These are phyloP conservation scores for Flaveria robusta DNA, from an alignment of 129 eudicot species.

Conservation along the genomic window DNA sequence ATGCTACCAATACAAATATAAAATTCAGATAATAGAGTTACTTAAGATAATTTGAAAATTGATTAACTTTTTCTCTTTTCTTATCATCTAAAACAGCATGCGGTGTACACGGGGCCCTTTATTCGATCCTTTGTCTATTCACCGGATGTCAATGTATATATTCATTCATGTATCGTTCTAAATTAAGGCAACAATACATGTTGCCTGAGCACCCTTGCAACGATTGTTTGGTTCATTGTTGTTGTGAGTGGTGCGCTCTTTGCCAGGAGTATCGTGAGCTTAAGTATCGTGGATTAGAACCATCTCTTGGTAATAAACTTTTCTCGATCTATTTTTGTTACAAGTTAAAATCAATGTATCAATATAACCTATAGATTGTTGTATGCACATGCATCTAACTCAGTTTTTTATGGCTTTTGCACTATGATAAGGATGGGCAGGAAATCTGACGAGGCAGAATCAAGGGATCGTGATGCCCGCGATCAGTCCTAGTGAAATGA, in stretches of 20 bases:
- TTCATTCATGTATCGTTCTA: slow-evolving; percentile 50
- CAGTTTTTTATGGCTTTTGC: slow-evolving; percentile 11
- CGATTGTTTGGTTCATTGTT: slow-evolving; percentile 51
- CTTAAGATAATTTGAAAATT: too few relatives aligned
- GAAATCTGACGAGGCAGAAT: slow-evolving; percentile 41
- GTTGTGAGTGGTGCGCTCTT: slow-evolving; percentile 48
- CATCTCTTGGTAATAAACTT: slow-evolving; percentile 7
- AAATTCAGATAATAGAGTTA: too few relatives aligned
- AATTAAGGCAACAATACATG: slow-evolving; percentile 46
- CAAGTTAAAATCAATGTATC: slow-evolving; percentile 27
- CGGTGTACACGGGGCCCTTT: slow-evolving; percentile 49
- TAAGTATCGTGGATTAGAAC: slow-evolving; percentile 6
- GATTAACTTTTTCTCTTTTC: neutral
- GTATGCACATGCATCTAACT: neutral
- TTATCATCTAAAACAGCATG: slow-evolving; percentile 42
- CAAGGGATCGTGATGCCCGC: slow-evolving; percentile 54
- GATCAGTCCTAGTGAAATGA: slow-evolving; percentile 48
- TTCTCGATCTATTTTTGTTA: neutral
- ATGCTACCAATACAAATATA: too few relatives aligned
- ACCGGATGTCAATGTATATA: slow-evolving; percentile 47
- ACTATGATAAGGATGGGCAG: slow-evolving; percentile 54
- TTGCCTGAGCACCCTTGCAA: slow-evolving; percentile 43
- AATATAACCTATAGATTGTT: neutral
- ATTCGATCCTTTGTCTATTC: slow-evolving; percentile 37
- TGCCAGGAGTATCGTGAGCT: slow-evolving; percentile 16